These are phyloP conservation scores for Aspergillus japonicus DNA, from an alignment of 2,329 filamentous ascomycete species.

Conservation along the genomic window DNA sequence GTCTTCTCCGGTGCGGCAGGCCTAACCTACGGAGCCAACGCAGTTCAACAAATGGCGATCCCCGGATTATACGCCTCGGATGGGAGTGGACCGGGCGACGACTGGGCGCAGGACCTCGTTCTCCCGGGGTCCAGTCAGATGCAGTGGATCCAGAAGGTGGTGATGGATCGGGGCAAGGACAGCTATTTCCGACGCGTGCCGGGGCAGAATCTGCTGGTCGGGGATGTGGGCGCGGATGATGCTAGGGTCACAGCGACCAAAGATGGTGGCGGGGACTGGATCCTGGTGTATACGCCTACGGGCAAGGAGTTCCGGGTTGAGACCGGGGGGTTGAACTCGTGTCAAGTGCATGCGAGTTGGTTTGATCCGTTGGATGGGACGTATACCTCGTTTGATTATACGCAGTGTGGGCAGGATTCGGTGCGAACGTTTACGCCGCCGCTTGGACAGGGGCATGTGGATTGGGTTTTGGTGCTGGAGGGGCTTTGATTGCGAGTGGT, in stretches of 20 bases:
- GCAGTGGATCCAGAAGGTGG: conserved; percentile 5
- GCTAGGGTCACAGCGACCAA: not conserved
- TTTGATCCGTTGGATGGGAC: not conserved
- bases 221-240: conserved; percentile 4
- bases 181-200: conserved; percentile 4
- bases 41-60: not conserved
- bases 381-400: not conserved
- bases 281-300: conserved; percentile 10
- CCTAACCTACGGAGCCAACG: conserved; percentile 5
- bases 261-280: not conserved
- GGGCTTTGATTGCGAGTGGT: not conserved
- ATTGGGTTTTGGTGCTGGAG: not conserved
- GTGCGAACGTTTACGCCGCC: too few species aligned
- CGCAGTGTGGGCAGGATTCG: not conserved
- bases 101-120: conserved; percentile 1
- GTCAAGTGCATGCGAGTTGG: not conserved
- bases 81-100: not conserved
- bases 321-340: not conserved
- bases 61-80: conserved; percentile 1
- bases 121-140: conserved; percentile 7
- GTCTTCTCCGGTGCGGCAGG: conserved; percentile 12
- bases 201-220: conserved; percentile 6
- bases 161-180: conserved; percentile 1
- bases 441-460: not conserved
- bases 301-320: conserved; percentile 1